Base-by-base conservation (phyloP, 495 filamentous ascomycete genomes). In the Chlorociboria aeruginascens region DNA sequence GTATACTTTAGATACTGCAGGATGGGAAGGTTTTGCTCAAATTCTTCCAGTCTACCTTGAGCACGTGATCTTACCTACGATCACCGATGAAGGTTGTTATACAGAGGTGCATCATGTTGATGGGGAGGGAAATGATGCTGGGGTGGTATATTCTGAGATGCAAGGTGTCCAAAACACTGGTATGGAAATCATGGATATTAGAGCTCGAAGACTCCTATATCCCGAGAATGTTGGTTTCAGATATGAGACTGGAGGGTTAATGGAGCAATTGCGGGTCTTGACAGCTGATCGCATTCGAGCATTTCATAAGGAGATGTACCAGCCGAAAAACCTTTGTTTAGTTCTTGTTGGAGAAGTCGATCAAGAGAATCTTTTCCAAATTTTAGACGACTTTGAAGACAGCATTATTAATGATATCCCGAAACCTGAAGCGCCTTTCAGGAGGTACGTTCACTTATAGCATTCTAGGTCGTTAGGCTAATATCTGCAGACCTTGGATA, bases 111-210 rank as follows among this genome's bases (percentile, higher is more conserved):
- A 94, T 66, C 93, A 99, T 62, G 75, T 99, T 45, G 86, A 99
- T 62, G 88, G 87, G 32, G 73, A 80, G 48, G 92, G 90, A 40
- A 81, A 97, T 53, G 93, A 99, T 73, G 92, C 92, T 25, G 92
- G 89, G 51, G 92, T 98, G 3, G 92, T 97, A 14, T 99, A 97
- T 67, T 96, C 93, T 1, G 92, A 99, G 65, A 97, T 99, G 92
- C 92, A 99, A 62, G 93, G 79, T 9, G 78, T 92, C 1, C 83
- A 99, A 62, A 95, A 95, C 59, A 82, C 73, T 13, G 76, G 81
- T 49, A 66, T 67, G 11, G 85, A 94, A 61, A 77, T 96, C 32
- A 95, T 97, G 74, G 83, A 90, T 46, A 71, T 94, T 44, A 71
- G 73, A 50, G 81, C 84, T 25, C 77, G 81, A 14, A 79, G 83